Evolutionary conservation across 768 basidiomycete species (phyloP).

Genomic region (Lyophyllum shimeji): DNA sequence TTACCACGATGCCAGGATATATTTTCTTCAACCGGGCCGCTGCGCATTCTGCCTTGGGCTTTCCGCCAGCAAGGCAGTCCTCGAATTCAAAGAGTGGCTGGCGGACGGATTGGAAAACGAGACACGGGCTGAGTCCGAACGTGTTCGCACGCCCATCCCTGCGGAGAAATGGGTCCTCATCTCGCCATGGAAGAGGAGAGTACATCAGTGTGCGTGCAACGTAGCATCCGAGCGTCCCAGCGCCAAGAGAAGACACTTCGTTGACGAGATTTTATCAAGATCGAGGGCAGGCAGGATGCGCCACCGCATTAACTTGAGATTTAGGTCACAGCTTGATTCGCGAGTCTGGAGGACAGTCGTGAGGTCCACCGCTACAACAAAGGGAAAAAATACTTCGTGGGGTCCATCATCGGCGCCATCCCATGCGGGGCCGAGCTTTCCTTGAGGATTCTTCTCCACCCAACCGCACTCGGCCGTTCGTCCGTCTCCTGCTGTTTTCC

Average conservation of each 20-base stretch:
- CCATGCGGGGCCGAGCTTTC: conserved; percentile 86
- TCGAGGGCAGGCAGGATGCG: conserved; percentile 88
- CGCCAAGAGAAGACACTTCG: conserved; percentile 88
- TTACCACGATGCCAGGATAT: conserved; percentile 82
- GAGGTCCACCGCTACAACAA: not conserved
- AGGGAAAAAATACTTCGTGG: conserved; percentile 51
- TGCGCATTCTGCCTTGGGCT: conserved; percentile 90
- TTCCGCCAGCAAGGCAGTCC: conserved; percentile 91
- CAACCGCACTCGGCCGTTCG: conserved; percentile 65
- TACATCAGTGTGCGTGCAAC: conserved; percentile 84
- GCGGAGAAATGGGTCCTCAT: not conserved
- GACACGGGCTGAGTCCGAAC: conserved; percentile 85
- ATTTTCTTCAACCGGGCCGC: conserved; percentile 84
- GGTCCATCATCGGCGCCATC: conserved; percentile 97
- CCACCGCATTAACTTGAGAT: conserved; percentile 98
- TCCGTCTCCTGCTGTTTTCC: conserved; percentile 5
- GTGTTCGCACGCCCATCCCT: conserved; percentile 98
- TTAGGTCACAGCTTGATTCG: conserved; percentile 96
- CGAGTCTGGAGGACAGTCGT: conserved; percentile 54
- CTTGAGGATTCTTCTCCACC: conserved; percentile 92
- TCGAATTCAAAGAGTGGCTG: conserved; percentile 96
- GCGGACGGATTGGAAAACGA: conserved; percentile 96
- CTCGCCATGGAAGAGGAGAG: not conserved
- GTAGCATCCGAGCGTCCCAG: conserved; percentile 96
- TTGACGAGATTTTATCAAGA: conserved; percentile 80